Evolutionary conservation across 2,329 filamentous ascomycete species (phyloP).

Genomic region (Neonectria ditissima): DNA sequence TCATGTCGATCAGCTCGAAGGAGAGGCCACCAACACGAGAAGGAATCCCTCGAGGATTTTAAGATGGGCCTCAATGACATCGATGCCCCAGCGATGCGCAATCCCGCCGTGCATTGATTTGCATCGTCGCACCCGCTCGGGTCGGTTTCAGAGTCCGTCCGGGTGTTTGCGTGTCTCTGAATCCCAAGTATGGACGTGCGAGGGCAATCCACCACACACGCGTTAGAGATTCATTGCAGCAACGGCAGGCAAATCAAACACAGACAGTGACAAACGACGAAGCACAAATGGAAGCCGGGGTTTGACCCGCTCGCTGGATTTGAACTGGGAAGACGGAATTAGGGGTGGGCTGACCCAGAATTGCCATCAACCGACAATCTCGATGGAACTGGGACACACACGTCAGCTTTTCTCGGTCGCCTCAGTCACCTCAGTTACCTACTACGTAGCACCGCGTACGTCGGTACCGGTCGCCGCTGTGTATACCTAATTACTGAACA

Average conservation of each 20-base stretch:
- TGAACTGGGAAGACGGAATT: constrained; percentile 3
- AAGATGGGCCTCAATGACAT: constrained; percentile 17
- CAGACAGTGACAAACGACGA: constrained; percentile 3
- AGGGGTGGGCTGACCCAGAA: constrained; percentile 17
- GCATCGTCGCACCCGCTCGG: constrained; percentile 4
- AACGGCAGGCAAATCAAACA: constrained; percentile 2
- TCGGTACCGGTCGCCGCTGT: background rate
- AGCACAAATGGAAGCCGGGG: constrained; percentile 1
- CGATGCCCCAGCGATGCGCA: constrained; percentile 16
- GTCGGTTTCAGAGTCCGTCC: constrained; percentile 9
- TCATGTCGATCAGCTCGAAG: constrained; percentile 8
- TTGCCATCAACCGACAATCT: constrained; percentile 15
- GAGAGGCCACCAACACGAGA: constrained; percentile 8
- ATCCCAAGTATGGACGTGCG: background rate
- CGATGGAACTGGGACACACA: constrained; percentile 8
- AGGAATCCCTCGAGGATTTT: constrained; percentile 6
- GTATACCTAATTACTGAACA: background rate
- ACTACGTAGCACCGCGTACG: background rate
- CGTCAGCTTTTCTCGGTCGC: constrained; percentile 1
- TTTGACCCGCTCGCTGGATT: constrained; percentile 1
- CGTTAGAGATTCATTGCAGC: constrained; percentile 5
- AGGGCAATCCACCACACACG: constrained; percentile 1
- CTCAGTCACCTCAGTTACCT: background rate
- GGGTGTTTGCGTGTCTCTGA: background rate
- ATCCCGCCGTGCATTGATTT: constrained; percentile 13